Evolutionary conservation across 768 basidiomycete genomes (phyloP).

Genomic region (Trametopsis cervina): DNA sequence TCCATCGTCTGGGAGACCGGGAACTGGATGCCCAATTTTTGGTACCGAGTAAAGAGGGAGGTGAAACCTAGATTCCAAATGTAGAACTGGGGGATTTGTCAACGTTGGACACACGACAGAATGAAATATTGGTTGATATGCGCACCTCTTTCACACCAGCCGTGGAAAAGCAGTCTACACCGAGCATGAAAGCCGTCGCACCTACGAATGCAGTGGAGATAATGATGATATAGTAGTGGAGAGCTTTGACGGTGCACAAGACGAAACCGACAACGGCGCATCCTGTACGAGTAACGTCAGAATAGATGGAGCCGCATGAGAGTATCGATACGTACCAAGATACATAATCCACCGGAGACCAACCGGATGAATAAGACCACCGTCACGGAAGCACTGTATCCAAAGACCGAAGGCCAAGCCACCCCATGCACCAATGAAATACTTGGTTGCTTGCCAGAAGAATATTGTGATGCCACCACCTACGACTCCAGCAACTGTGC

Average conservation of each 20-base stretch:
- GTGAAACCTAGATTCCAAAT: constrained; percentile 91
- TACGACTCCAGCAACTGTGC: constrained; percentile 69
- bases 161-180: constrained; percentile 90
- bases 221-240: constrained; percentile 84
- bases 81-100: constrained; percentile 61
- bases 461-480: constrained; percentile 86
- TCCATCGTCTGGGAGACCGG: constrained; percentile 88
- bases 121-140: constrained; percentile 7
- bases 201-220: constrained; percentile 87
- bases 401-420: constrained; percentile 85
- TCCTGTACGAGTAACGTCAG: constrained; percentile 31
- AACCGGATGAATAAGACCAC: constrained; percentile 71
- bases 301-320: constrained; percentile 15
- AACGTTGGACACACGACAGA: constrained; percentile 11
- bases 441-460: constrained; percentile 87
- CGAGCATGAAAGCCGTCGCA: constrained; percentile 84
- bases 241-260: constrained; percentile 76
- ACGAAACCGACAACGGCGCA: constrained; percentile 75
- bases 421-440: constrained; percentile 76
- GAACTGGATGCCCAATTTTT: constrained; percentile 58
- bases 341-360: constrained; percentile 87
- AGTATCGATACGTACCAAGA: constrained; percentile 47
- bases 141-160: constrained; percentile 88
- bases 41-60: constrained; percentile 71
- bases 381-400: constrained; percentile 79